Percentiles rank a stretch among this genome's conserved stretches.
These are phyloP conservation scores for Mrakia frigida DNA, from an alignment of 768 basidiomycete genomes.

Conservation along the genomic window DNA sequence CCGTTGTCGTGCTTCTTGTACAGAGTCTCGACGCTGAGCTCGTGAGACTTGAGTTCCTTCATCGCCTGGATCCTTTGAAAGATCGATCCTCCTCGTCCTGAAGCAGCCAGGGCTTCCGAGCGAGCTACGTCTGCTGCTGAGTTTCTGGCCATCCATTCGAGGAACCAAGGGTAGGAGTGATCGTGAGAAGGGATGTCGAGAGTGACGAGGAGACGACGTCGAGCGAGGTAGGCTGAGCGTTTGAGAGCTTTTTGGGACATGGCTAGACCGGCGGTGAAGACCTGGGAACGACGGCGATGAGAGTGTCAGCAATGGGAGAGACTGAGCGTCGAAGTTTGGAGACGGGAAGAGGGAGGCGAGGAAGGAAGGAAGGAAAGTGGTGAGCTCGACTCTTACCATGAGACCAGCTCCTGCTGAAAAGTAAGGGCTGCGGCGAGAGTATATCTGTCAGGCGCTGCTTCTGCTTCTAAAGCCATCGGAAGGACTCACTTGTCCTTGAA, in stretches of 20 bases:
- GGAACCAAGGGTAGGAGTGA: slow-evolving; percentile 90
- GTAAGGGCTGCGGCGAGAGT: slow-evolving; percentile 63
- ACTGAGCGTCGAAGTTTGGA: slow-evolving; percentile 3
- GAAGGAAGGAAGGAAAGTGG: neutral
- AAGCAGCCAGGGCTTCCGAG: neutral
- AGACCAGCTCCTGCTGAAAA: slow-evolving; percentile 97
- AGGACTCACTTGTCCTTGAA: slow-evolving; percentile 7
- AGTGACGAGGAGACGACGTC: slow-evolving; percentile 83
- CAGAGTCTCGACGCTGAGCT: slow-evolving; percentile 88
- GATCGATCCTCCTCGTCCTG: neutral
- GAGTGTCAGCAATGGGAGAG: neutral
- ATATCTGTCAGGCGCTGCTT: neutral
- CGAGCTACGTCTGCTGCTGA: slow-evolving; percentile 35
- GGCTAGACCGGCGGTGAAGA: slow-evolving; percentile 80
- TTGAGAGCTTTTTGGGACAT: slow-evolving; percentile 65
- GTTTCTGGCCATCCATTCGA: slow-evolving; percentile 87
- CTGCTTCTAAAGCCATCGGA: neutral
- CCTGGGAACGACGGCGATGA: slow-evolving; percentile 50
- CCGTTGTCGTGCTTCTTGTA: slow-evolving; percentile 86
- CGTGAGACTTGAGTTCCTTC: slow-evolving; percentile 59
- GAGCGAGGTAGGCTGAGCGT: slow-evolving; percentile 67
- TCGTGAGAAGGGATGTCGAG: slow-evolving; percentile 96
- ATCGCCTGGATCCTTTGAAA: neutral
- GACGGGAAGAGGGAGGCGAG: neutral
- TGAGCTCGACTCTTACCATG: slow-evolving; percentile 58